A percentile compares a stretch with the other conserved stretches of the same genome.
These are phyloP conservation scores for Silene latifolia DNA, from an alignment of 148 eudicot genomes.

Conservation along the genomic window DNA sequence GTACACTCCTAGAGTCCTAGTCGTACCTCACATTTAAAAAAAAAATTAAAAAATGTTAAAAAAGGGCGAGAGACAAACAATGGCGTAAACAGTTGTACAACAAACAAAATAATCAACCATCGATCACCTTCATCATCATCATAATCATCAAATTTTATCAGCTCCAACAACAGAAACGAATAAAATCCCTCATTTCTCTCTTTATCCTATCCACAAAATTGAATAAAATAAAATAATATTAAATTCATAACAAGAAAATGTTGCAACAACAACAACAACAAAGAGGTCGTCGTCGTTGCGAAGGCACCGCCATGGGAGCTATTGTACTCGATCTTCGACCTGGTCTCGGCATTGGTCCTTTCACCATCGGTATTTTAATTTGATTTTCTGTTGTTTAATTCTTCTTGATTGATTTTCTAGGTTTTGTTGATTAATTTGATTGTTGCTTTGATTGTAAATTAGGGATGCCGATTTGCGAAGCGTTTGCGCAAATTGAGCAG, in stretches of 20 bases:
- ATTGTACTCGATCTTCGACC: conserved; percentile 90
- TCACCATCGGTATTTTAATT: conserved; percentile 55
- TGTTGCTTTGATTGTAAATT: conserved; percentile 6
- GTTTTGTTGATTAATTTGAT: not conserved
- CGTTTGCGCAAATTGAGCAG: conserved; percentile 85
- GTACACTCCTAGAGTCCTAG: too few species aligned
- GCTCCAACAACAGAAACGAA: too few species aligned
- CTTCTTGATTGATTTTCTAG: not conserved
- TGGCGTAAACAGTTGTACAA: too few species aligned
- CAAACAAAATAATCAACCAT: too few species aligned
- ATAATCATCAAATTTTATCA: too few species aligned
- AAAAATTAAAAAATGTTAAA: too few species aligned
- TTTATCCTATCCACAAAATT: too few species aligned
- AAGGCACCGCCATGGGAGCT: conserved; percentile 89
- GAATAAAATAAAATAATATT: too few species aligned
- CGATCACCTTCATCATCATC: too few species aligned
- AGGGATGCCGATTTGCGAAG: conserved; percentile 99
- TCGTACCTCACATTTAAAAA: too few species aligned
- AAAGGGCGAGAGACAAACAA: too few species aligned
- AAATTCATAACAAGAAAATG: conserved; percentile 3
- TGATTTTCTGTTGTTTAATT: not conserved
- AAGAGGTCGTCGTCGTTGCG: conserved; percentile 73
- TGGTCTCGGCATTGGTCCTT: conserved; percentile 79
- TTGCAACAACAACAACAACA: conserved; percentile 45
- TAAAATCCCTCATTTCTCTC: too few species aligned